Base-by-base conservation (phyloP, 2,329 filamentous ascomycete genomes). In the Rosellinia necatrix region DNA sequence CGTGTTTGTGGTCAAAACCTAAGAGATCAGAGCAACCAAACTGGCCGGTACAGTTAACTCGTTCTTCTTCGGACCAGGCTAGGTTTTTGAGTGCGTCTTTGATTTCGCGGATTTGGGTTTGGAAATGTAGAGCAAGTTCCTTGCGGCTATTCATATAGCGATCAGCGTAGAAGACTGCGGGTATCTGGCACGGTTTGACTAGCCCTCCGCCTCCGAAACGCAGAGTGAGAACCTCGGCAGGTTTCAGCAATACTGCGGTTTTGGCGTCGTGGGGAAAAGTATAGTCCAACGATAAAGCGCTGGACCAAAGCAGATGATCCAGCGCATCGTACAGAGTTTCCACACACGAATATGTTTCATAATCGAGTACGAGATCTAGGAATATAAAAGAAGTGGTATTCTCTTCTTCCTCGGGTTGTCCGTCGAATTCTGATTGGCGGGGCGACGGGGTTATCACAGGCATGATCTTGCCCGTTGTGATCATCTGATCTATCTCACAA, bases 151-250 rank as follows among this genome's bases (percentile, higher is more conserved):
- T 70, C 48, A 81, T 67, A 54, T 84, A 85, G n/a, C 75, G 77
- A 66, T 84, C 81, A 1, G 80, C 77, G 61, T 82, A 84, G 58
- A 83, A 76, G 10, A 77, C 69, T 37, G 71, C 69, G 5, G 82
- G 82, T 29, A 85, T 76, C 3, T 82, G 78, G 37, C 82, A 72
- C 2, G 73, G 73, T 40, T 75, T 75, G 6, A 70, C 65, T 4
- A 77, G 71, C 2, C 76, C 77, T 3, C 74, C 70, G 2, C 73
- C 74, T 13, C 72, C 71, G 10, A 84, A 65, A 38, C 75, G 75
- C 32, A 84, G 72, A 6, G 75, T 74, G 21, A 85, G 62, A 3
- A 84, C 74, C n/a, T 83, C 79, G 3, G 78, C 78, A 56, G 75
- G 71, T 12, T 76, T 71, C n/a, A 71, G 69, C 34, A 81, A 72